A percentile compares a stretch with the other conserved stretches of the same genome.
Evolutionary conservation across 495 filamentous ascomycete species (phyloP).

Genomic region (Neurospora sp.): DNA sequence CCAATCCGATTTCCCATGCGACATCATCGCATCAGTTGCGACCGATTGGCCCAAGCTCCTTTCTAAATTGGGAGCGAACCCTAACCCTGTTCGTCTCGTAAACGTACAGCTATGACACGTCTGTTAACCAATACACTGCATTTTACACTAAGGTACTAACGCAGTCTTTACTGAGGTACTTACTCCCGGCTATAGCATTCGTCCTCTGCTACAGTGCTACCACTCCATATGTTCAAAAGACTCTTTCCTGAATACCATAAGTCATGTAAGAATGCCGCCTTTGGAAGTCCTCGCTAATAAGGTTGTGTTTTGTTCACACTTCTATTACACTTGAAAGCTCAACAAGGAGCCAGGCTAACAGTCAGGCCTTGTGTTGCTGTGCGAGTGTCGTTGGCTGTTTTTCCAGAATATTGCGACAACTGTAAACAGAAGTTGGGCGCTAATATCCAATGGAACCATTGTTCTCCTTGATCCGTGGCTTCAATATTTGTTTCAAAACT

Average conservation of each 20-base stretch:
- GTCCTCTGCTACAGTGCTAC: not conserved
- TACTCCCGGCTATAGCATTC: not conserved
- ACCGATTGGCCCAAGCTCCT: not conserved
- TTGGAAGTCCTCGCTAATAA: not conserved
- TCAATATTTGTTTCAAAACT: not conserved
- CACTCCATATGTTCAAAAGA: too few species aligned
- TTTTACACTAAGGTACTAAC: not conserved
- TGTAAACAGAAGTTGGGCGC: not conserved
- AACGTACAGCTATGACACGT: not conserved
- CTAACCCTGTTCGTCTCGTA: not conserved
- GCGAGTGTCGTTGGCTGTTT: not conserved
- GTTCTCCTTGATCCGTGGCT: not conserved
- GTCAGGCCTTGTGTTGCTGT: too few species aligned
- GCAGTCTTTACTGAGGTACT: not conserved
- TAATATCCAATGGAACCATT: not conserved
- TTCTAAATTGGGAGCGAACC: not conserved
- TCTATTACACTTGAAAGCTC: not conserved
- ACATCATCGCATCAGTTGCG: not conserved
- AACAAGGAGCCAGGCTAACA: not conserved
- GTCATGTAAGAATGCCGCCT: not conserved
- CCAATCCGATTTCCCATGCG: not conserved
- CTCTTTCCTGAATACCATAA: too few species aligned
- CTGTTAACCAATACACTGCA: not conserved
- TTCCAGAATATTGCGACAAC: not conserved
- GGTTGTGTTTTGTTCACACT: not conserved